These are phyloP conservation scores for Hanseniaspora mollemarum DNA, from an alignment of 805 yeast genomes.

Conservation along the genomic window DNA sequence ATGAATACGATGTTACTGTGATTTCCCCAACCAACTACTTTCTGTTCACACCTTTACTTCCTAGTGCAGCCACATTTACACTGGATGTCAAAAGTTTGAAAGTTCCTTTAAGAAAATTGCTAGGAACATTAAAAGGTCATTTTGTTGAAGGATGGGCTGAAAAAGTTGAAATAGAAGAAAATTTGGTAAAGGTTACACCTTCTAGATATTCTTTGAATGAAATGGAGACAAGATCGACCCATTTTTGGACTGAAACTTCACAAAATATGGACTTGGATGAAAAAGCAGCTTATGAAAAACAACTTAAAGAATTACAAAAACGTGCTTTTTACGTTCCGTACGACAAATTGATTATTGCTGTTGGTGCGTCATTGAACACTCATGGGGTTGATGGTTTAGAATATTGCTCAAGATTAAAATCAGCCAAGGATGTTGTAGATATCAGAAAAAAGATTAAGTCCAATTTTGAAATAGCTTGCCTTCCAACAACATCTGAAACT, in stretches of 20 bases:
- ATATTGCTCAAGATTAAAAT: constrained; percentile 49
- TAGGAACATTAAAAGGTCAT: constrained; percentile 44
- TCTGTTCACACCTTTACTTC: constrained; percentile 57
- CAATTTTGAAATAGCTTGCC: constrained; percentile 49
- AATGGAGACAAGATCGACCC: constrained; percentile 22
- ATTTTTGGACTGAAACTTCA: constrained; percentile 52
- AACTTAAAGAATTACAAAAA: constrained; percentile 32
- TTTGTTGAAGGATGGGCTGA: constrained; percentile 54
- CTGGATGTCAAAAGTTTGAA: constrained; percentile 51
- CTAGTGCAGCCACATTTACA: constrained; percentile 62
- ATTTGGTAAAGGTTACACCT: constrained; percentile 43
- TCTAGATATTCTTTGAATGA: constrained; percentile 36
- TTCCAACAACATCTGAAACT: constrained; percentile 53
- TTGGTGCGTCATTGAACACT: constrained; percentile 57
- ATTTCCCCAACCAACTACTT: constrained; percentile 60
- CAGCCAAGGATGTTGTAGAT: constrained; percentile 52
- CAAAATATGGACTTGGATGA: constrained; percentile 47
- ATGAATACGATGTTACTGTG: constrained; percentile 53
- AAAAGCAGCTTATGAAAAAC: constrained; percentile 43
- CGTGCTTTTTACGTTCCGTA: constrained; percentile 56
- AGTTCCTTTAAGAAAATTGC: constrained; percentile 52
- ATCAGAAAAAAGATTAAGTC: constrained; percentile 45
- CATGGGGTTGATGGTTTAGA: constrained; percentile 63
- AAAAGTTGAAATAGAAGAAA: constrained; percentile 44
- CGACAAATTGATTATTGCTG: constrained; percentile 57